phyloP scores from a whole-genome alignment of 1,139 yeast genomes.

The Kurtzmaniella natalensis region DNA sequence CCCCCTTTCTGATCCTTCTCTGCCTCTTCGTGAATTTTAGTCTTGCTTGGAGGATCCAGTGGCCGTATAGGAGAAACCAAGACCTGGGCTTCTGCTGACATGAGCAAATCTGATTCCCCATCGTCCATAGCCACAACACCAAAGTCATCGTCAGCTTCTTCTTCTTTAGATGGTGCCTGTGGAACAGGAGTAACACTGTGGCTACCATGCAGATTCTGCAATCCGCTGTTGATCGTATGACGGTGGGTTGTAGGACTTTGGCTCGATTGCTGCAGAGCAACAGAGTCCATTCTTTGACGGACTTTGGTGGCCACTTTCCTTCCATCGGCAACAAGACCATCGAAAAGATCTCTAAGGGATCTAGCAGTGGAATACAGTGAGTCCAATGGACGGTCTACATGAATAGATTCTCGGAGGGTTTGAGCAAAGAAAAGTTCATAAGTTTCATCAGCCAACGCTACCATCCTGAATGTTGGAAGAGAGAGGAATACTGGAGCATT shows the following conservation, averaged over 20 bases:
- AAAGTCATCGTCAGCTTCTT: conserved; percentile 45
- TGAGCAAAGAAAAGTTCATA: conserved; percentile 76
- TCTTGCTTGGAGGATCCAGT: background rate
- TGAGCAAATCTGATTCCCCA: conserved; percentile 39
- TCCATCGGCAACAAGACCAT: conserved; percentile 88
- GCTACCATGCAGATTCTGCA: conserved; percentile 7
- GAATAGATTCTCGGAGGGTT: conserved; percentile 63
- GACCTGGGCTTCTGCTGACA: conserved; percentile 45
- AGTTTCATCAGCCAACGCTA: conserved; percentile 87
- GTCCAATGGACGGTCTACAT: conserved; percentile 54
- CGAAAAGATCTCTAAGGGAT: conserved; percentile 82
- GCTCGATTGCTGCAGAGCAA: conserved; percentile 26
- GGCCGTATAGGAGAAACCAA: conserved; percentile 16
- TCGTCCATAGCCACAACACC: conserved; percentile 45
- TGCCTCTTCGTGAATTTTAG: background rate
- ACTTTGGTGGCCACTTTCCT: conserved; percentile 86
- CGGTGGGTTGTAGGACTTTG: too few species aligned
- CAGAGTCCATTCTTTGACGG: conserved; percentile 78
- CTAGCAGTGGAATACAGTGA: conserved; percentile 46
- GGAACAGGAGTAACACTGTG: background rate
- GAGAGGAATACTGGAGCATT: conserved; percentile 70
- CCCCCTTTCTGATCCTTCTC: background rate
- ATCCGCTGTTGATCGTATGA: too few species aligned
- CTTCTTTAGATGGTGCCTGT: conserved; percentile 31
- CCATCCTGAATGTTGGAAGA: conserved; percentile 92